A percentile compares a stretch with the other conserved stretches of the same genome.
These are phyloP conservation scores for Elymus sibiricus DNA, from an alignment of 176 grass and related monocot genomes.

Conservation along the genomic window DNA sequence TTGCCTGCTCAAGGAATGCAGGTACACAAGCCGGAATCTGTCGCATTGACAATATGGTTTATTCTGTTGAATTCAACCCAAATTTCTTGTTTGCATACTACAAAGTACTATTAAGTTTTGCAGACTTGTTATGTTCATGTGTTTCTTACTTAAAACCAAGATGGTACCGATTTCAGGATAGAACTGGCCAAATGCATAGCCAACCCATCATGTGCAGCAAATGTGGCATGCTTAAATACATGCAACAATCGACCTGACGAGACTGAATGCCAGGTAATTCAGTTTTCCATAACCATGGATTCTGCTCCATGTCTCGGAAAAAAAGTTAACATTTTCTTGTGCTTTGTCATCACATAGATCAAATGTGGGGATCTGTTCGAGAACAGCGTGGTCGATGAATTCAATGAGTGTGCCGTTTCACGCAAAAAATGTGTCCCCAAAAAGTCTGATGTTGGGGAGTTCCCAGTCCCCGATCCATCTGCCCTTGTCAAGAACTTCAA, in stretches of 20 bases:
- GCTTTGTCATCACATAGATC: slow-evolving; percentile 43
- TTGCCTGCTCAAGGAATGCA: slow-evolving; percentile 98
- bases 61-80: background rate
- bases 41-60: background rate
- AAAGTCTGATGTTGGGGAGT: slow-evolving; percentile 86
- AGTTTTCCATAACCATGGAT: background rate
- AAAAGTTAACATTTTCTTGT: background rate
- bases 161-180: slow-evolving; percentile 43
- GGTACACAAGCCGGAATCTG: slow-evolving; percentile 26
- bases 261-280: slow-evolving; percentile 91
- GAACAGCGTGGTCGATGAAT: slow-evolving; percentile 85
- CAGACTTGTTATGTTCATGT: background rate
- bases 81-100: background rate
- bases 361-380: slow-evolving; percentile 95
- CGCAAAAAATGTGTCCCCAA: slow-evolving; percentile 91
- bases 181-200: slow-evolving; percentile 94
- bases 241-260: slow-evolving; percentile 94
- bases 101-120: background rate
- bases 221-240: slow-evolving; percentile 91
- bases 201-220: slow-evolving; percentile 95
- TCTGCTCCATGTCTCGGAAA: background rate
- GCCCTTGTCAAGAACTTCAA: slow-evolving; percentile 75
- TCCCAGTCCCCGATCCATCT: slow-evolving; percentile 66
- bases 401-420: slow-evolving; percentile 97
- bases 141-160: background rate